Conservation (phyloP, 2,329 filamentous ascomycete genomes). For the Apiospora saccharicola region DNA sequence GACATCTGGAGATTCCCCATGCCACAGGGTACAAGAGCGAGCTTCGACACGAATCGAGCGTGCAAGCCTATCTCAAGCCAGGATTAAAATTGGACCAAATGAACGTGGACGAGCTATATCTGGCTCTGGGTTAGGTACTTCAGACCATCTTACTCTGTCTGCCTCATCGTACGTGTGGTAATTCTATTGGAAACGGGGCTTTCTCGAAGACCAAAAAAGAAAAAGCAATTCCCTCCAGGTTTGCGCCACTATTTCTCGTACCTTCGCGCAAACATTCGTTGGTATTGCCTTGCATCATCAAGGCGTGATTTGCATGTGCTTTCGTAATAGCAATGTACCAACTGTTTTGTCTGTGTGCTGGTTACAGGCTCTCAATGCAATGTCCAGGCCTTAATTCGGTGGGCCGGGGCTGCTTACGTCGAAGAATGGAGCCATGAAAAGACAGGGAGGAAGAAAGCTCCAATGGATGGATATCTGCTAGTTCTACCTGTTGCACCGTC, state of each 20-base stretch:
- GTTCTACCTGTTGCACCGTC: neutral
- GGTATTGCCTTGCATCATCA: conserved; percentile 14
- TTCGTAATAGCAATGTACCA: conserved; percentile 9
- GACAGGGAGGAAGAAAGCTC: neutral
- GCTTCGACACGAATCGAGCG: conserved; percentile 4
- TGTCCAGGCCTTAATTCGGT: conserved; percentile 18
- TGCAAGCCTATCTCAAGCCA: neutral
- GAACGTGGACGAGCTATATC: conserved; percentile 2
- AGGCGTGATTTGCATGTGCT: conserved; percentile 24
- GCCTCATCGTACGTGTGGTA: neutral
- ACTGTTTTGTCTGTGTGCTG: conserved; percentile 11
- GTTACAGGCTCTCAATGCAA: conserved; percentile 15
- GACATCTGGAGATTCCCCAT: conserved; percentile 11
- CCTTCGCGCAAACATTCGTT: conserved; percentile 6
- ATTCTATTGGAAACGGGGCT: neutral
- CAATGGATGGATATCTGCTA: neutral
- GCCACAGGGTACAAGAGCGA: neutral
- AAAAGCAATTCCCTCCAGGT: conserved; percentile 7
- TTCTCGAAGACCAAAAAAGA: neutral
- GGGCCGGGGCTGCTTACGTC: neutral
- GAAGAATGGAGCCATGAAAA: conserved; percentile 3
- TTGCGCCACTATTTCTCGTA: conserved; percentile 15
- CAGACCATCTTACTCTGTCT: neutral
- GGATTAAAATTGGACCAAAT: neutral
- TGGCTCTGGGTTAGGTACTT: neutral